These are phyloP conservation scores for Plicaturopsis crispa DNA, from an alignment of 768 basidiomycete genomes.

Conservation along the genomic window DNA sequence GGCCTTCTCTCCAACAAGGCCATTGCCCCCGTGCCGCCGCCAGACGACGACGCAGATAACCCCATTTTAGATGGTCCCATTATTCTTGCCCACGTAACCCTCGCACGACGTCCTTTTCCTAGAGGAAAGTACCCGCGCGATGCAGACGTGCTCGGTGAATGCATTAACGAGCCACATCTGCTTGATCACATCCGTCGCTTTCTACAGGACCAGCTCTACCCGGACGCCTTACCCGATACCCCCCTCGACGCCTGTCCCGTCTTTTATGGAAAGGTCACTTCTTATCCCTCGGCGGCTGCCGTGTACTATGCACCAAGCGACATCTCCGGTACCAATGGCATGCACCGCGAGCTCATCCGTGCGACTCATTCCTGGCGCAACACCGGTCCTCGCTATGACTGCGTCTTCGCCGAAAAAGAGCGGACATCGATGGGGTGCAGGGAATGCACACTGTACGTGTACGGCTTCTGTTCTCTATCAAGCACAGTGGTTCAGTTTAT, in stretches of 20 bases:
- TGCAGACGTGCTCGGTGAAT: slow-evolving; percentile 3
- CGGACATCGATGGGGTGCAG: slow-evolving; percentile 12
- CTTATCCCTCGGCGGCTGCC: slow-evolving; percentile 22
- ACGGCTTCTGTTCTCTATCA: slow-evolving; percentile 18
- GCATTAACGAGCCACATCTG: slow-evolving; percentile 10
- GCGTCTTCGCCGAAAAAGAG: slow-evolving; percentile 16
- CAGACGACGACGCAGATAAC: slow-evolving; percentile 7
- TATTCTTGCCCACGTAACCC: slow-evolving; percentile 5
- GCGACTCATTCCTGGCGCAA: slow-evolving; percentile 20
- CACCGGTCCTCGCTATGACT: slow-evolving; percentile 18
- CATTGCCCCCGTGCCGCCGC: background rate
- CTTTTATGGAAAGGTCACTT: slow-evolving; percentile 8
- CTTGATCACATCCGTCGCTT: slow-evolving; percentile 10
- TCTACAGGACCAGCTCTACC: slow-evolving; percentile 8
- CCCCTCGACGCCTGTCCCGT: slow-evolving; percentile 12
- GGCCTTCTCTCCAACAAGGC: slow-evolving; percentile 14
- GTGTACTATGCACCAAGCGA: slow-evolving; percentile 29
- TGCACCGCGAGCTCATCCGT: slow-evolving; percentile 21
- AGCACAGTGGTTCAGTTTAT: slow-evolving; percentile 7
- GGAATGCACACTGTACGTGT: slow-evolving; percentile 18
- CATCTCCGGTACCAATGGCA: slow-evolving; percentile 18
- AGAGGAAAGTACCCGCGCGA: slow-evolving; percentile 5
- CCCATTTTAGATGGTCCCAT: background rate
- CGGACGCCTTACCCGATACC: slow-evolving; percentile 8
- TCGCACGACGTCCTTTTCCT: slow-evolving; percentile 5